phyloP scores from a whole-genome alignment of 1,284 basidiomycete species.

The Irpex sp. region DNA sequence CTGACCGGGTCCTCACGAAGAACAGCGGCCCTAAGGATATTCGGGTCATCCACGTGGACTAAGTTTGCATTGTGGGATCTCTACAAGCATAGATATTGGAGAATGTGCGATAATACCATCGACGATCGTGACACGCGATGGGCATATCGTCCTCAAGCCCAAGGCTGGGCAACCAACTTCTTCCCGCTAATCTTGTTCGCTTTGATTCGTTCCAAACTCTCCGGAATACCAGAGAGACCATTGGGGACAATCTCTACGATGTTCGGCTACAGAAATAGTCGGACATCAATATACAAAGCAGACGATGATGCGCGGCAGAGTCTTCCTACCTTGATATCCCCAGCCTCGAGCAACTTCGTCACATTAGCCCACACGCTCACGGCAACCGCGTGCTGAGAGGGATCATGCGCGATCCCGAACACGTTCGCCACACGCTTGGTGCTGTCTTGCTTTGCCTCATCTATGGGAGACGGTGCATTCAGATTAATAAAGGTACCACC shows the following conservation, averaged over 20 bases:
- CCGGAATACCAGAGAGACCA: constrained; percentile 25
- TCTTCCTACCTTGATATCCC: not conserved
- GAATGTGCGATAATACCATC: too few relatives aligned
- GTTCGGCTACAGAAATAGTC: not conserved
- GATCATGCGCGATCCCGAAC: constrained; percentile 5
- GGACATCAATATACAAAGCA: not conserved
- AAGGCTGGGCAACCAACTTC: constrained; percentile 28
- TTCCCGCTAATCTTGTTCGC: constrained; percentile 23
- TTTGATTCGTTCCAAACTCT: constrained; percentile 22
- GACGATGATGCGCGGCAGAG: too few relatives aligned
- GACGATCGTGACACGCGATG: too few relatives aligned
- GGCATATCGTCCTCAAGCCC: constrained; percentile 19
- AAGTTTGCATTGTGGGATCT: too few relatives aligned
- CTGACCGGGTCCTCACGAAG: too few relatives aligned
- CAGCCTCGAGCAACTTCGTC: not conserved
- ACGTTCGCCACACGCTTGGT: constrained; percentile 7
- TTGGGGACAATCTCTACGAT: constrained; percentile 24
- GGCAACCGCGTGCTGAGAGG: not conserved
- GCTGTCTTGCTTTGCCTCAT: constrained; percentile 2
- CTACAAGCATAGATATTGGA: too few relatives aligned
- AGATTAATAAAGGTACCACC: constrained; percentile 16
- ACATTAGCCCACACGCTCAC: not conserved
- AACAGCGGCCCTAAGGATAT: too few relatives aligned
- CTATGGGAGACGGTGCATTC: not conserved
- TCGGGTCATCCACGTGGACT: too few relatives aligned